These are phyloP conservation scores for Solanum habrochaites DNA, from an alignment of 257 asterid genomes.

Conservation along the genomic window DNA sequence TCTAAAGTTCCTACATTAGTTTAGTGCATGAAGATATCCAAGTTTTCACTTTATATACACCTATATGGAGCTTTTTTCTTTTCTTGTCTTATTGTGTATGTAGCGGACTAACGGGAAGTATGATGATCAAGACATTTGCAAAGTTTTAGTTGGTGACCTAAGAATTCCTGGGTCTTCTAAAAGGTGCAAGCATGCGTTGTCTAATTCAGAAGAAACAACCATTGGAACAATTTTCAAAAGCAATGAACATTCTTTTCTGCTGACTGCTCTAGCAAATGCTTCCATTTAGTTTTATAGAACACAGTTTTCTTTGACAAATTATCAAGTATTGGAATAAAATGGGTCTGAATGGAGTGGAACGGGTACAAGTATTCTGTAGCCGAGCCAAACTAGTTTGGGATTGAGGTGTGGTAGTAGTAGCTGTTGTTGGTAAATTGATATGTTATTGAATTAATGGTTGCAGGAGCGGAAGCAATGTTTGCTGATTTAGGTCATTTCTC, in stretches of 20 bases:
- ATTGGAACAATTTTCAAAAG: neutral
- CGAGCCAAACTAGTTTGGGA: neutral
- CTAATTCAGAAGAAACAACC: neutral
- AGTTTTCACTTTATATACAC: neutral
- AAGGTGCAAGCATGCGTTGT: neutral
- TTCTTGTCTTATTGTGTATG: neutral
- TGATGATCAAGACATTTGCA: neutral
- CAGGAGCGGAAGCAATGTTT: slow-evolving; percentile 99
- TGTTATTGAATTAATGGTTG: neutral
- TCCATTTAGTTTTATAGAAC: neutral
- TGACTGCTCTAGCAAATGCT: neutral
- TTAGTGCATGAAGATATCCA: neutral
- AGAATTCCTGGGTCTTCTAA: neutral
- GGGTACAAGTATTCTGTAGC: neutral
- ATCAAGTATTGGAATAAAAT: neutral
- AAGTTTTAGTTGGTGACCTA: neutral
- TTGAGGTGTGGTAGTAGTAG: neutral
- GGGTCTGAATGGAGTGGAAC: neutral
- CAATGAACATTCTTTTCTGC: neutral
- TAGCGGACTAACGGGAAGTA: neutral
- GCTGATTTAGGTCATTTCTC: slow-evolving; percentile 98
- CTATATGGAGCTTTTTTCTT: neutral
- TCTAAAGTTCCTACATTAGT: neutral
- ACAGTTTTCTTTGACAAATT: neutral
- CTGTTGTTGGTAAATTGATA: neutral